Base-by-base conservation (phyloP, 768 basidiomycete species). In the Tylopilus balloui region DNA sequence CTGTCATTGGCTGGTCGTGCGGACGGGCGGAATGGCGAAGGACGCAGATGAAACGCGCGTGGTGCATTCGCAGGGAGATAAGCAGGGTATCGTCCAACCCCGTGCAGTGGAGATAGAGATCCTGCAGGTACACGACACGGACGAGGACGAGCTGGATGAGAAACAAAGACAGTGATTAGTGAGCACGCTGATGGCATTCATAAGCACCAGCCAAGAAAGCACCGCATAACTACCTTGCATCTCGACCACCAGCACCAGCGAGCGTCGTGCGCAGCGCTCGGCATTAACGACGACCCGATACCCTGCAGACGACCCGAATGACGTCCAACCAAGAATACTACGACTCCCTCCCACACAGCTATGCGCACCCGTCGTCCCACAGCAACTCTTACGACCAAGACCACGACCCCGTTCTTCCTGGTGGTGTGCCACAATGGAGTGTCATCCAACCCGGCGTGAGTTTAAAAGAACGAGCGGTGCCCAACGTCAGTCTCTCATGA, bases 401-500 rank as follows among this genome's bases (percentile, higher is more conserved):
- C 17, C 61, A 61, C 51, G 61, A 69, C n/a, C 64, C 64, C 17
- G 50, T 61, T 25, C 13, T 61, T 29, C 60, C 62, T 20, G 54
- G 58, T 41, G 58, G 64, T 29, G 51, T 64, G 42, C 44, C 44
- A 11, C 61, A 59, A 29, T 69, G 65, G 67, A 44, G 24, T 37
- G 25, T 47, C 47, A 44, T 42, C 32, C 20, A 47, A 28, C 44
- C 44, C 21, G 59, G 47, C 51, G 59, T 52, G 58, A 61, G 38
- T 56, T 59, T 20, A 39, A 45, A 50, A 47, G 70, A 69, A 57
- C 63, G 71, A 55, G 55, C 54, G 20, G 60, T 68, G 44, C 61
- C 61, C 23, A 52, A 48, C 44, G 70, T 73, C 39, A 67, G 71
- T 68, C 54, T 55, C 50, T 56, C 52, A 52, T 54, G 50, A 50